Evolutionary conservation across 768 basidiomycete genomes (phyloP), one percentile per base, ranked within the genome.

Genomic region (Tremella fuciformis): DNA sequence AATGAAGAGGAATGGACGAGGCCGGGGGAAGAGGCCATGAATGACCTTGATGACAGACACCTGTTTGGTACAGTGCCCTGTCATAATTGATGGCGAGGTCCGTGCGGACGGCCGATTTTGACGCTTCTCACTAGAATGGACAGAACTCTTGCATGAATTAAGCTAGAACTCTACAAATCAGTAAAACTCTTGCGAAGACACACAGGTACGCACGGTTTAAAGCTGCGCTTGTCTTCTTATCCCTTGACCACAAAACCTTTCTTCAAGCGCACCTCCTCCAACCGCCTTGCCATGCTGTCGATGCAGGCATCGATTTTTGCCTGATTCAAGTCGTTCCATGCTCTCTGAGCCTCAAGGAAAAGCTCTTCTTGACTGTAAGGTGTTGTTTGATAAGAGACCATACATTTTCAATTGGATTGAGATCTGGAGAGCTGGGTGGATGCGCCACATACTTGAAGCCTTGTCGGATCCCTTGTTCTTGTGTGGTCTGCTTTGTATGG

Each of bases 341-440:
- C n/a, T 55, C 9, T 26, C 39, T 57, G 11, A 9, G 49, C 38
- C 29, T 13, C 48, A 1, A 21, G n/a, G 39, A 56, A 61, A n/a
- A 61, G 44, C n/a, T 56, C 38, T 11, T 56, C 55, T 13, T 13
- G 40, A 7, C 24, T 50, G 39, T 26, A 19, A 61, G 59, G 19
- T 26, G 59, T 50, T 42, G 16, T 38, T 61, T 61, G 7, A 57
- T 6, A 15, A 26, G 34, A 40, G 59, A 24, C 59, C 59, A 61
- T 24, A 25, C 40, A 29, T 61, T 56, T 52, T 61, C 55, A 41
- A 61, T 61, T n/a, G 55, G 59, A 52, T 61, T 61, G 40, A 61
- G 59, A 55, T 61, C 59, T 7, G 59, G 59, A 22, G 59, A 61
- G 25, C 25, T 25, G 55, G 59, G 59, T 18, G 55, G 55, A 38